Evolutionary conservation across 2,329 filamentous ascomycete species (phyloP).

Genomic region (Verticillium isaacii): DNA sequence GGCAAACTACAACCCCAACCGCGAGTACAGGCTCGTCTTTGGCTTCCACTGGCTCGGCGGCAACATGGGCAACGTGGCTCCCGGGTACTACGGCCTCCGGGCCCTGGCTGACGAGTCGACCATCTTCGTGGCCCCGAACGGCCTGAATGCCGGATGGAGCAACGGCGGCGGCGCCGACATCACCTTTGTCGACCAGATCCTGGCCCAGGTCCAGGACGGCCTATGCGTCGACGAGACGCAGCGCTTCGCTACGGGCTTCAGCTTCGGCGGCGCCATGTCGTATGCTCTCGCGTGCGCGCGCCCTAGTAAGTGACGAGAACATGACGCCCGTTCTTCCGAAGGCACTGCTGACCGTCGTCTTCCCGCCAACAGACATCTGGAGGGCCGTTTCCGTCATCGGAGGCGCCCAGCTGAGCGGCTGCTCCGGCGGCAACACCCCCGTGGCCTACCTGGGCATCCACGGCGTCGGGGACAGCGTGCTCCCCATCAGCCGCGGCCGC

Average conservation of each 20-base stretch:
- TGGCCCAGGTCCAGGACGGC: conserved; percentile 25
- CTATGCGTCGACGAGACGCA: conserved; percentile 2
- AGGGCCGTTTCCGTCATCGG: conserved; percentile 31
- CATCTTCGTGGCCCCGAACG: conserved; percentile 39
- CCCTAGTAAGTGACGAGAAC: conserved; percentile 13
- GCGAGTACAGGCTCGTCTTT: conserved; percentile 16
- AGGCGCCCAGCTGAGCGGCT: conserved; percentile 27
- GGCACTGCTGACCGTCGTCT: neutral
- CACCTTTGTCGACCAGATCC: conserved; percentile 31
- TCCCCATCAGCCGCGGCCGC: conserved; percentile 26
- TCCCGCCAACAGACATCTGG: conserved; percentile 15
- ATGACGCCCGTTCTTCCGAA: neutral
- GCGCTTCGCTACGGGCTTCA: conserved; percentile 5
- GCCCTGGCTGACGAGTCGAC: conserved; percentile 27
- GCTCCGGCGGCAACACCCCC: conserved; percentile 29
- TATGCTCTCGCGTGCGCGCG: conserved; percentile 35
- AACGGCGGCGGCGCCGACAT: conserved; percentile 36
- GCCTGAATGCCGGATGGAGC: conserved; percentile 34
- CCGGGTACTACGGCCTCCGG: conserved; percentile 35
- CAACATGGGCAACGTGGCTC: conserved; percentile 29
- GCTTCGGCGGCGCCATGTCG: conserved; percentile 31
- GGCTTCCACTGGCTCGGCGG: conserved; percentile 33
- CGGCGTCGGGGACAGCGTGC: conserved; percentile 29
- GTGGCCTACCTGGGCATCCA: conserved; percentile 35
- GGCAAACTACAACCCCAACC: conserved; percentile 17